Base-by-base conservation (phyloP, 2,329 filamentous ascomycete species). In the Macrophomina pseudophaseolina region DNA sequence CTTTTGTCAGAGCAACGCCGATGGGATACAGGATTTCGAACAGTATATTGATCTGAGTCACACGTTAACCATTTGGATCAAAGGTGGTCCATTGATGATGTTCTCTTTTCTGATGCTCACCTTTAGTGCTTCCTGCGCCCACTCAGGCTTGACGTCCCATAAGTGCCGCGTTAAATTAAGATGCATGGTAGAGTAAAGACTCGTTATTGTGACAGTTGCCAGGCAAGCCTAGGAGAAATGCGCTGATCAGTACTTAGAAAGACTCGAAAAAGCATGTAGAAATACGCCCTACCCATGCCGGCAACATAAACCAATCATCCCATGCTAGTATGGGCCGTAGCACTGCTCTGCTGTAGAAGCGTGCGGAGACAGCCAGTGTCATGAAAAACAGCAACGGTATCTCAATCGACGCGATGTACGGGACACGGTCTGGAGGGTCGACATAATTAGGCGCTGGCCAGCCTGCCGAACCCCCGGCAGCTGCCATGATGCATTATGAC, bases 21-120 rank as follows among this genome's bases (percentile, higher is more conserved):
- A 59, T 48, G 5, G 66, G 66, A 30, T 64, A 67, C 2, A 65
- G 51, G 40, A 87, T 84, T 0, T 72, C 71, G 40, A 79, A 83
- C 51, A 87, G 79, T n/a, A 78, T 69, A 0, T 77, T 71, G 0
- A 77, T 38, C 65, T 67, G 48, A 14, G 4, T 12, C 11, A 69
- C 66, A 56, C 71, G 73, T 70, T 49, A 74, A 69, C 72, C 74
- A 11, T 35, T 11, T 28, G 6, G 5, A 30, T 5, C 14, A 18
- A 18, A 62, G 16, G 9, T 14, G 18, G 4, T 11, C 30, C 6
- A 16, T n/a, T n/a, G 33, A 28, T 2, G 30, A 46, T 9, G 9
- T 30, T 33, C 1, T 28, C 40, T 16, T 4, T 32, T 16, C 23
- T 35, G 40, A n/a, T 3, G 40, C 67, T 12, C 70, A 72, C 74